A percentile compares a stretch with the other conserved stretches of the same genome.
Conservation (phyloP, 2,329 filamentous ascomycete genomes). For the Xylaria sp. region DNA sequence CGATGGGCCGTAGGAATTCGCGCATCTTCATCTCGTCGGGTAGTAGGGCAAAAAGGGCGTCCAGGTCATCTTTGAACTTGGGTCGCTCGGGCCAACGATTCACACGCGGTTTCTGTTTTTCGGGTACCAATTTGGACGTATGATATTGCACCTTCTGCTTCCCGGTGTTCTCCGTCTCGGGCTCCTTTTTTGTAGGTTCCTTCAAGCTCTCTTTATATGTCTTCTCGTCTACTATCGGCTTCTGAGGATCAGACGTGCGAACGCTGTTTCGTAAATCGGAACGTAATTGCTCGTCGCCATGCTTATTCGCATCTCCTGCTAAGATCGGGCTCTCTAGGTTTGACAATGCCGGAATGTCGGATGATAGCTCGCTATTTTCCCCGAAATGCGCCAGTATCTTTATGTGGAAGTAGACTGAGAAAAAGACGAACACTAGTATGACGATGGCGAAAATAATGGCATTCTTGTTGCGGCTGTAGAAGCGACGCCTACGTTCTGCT, state of each 20-base stretch:
- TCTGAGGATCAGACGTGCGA: constrained; percentile 1
- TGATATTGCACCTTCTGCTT: constrained; percentile 2
- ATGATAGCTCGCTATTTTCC: background rate
- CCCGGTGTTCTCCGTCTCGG: background rate
- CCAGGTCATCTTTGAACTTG: constrained; percentile 39
- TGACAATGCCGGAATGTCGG: background rate
- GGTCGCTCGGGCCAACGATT: constrained; percentile 22
- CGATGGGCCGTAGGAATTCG: constrained; percentile 51
- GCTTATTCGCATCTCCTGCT: background rate
- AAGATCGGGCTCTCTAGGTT: background rate
- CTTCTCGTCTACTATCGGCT: constrained; percentile 5
- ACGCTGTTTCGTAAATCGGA: constrained; percentile 2
- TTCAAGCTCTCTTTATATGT: background rate
- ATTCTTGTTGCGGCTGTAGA: constrained; percentile 12
- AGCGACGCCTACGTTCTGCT: constrained; percentile 27
- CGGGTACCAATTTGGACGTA: background rate
- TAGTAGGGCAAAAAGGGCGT: constrained; percentile 44
- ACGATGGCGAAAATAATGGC: constrained; percentile 12
- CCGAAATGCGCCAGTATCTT: constrained; percentile 7
- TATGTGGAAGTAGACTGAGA: constrained; percentile 14
- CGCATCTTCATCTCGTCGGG: constrained; percentile 50
- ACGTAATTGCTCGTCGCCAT: background rate
- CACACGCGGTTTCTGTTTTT: background rate
- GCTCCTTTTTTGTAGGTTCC: background rate
- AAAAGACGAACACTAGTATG: constrained; percentile 21